Conservation (phyloP, 805 yeast genomes). For the Kuraishia floccosa region DNA sequence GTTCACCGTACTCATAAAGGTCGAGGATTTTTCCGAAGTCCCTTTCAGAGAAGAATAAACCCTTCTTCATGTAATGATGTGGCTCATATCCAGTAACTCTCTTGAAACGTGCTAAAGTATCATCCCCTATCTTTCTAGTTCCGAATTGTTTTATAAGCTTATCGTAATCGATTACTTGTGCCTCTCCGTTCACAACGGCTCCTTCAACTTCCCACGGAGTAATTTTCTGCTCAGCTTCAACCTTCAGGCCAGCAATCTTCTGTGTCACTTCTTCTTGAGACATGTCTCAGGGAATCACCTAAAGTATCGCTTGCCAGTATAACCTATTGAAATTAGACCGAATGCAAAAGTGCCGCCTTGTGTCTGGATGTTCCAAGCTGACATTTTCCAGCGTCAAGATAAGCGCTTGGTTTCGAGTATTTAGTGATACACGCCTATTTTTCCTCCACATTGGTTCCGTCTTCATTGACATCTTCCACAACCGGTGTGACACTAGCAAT, state of each 20-base stretch:
- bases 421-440: too few species aligned
- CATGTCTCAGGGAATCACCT: too few species aligned
- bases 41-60: conserved; percentile 87
- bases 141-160: conserved; percentile 84
- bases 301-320: too few species aligned
- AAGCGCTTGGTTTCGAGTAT: too few species aligned
- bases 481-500: too few species aligned
- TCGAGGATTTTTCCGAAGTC: conserved; percentile 71
- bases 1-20: conserved; percentile 88
- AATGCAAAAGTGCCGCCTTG: too few species aligned
- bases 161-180: conserved; percentile 88
- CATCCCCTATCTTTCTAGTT: conserved; percentile 58
- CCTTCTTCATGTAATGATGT: conserved; percentile 82
- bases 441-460: too few species aligned
- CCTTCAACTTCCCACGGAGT: conserved; percentile 99
- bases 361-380: too few species aligned
- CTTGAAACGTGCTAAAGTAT: conserved; percentile 65
- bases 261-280: too few species aligned
- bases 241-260: conserved; percentile 9
- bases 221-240: conserved; percentile 37
- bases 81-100: conserved; percentile 83
- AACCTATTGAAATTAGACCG: too few species aligned
- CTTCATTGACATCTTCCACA: too few species aligned
- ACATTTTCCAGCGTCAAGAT: too few species aligned
- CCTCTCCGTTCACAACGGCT: conserved; percentile 89